These are phyloP conservation scores for Lepiota brunneoincarnata DNA, from an alignment of 768 basidiomycete genomes.

Conservation along the genomic window DNA sequence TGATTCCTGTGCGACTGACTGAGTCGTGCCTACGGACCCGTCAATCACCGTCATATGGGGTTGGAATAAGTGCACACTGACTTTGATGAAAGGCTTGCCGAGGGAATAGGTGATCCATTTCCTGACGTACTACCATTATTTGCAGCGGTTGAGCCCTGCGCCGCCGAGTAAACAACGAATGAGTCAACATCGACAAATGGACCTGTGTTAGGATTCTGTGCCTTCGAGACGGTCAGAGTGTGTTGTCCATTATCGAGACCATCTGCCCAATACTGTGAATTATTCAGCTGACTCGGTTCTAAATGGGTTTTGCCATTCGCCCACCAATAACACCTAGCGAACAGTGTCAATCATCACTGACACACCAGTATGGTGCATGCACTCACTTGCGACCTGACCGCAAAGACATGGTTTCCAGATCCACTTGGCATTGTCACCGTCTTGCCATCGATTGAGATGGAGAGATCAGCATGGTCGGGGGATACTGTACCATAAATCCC, in stretches of 20 bases:
- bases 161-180: slow-evolving; percentile 33
- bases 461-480: slow-evolving; percentile 47
- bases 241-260: slow-evolving; percentile 37
- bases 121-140: neutral
- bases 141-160: neutral
- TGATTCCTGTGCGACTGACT: neutral
- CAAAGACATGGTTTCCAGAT: slow-evolving; percentile 26
- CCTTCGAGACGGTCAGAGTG: slow-evolving; percentile 31
- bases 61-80: neutral
- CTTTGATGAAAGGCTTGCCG: neutral
- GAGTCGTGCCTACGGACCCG: neutral
- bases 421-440: slow-evolving; percentile 32
- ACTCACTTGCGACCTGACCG: slow-evolving; percentile 22
- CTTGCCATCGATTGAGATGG: slow-evolving; percentile 43
- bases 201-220: slow-evolving; percentile 24
- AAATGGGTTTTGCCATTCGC: slow-evolving; percentile 1
- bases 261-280: slow-evolving; percentile 39
- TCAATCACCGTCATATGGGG: neutral
- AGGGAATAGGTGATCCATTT: neutral
- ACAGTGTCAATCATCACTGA: neutral
- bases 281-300: slow-evolving; percentile 1
- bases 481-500: slow-evolving; percentile 52
- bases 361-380: neutral
- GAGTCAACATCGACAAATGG: slow-evolving; percentile 45
- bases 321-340: slow-evolving; percentile 32